Evolutionary conservation across 768 basidiomycete species (phyloP).

Genomic region (Melanogaster broomeanus): DNA sequence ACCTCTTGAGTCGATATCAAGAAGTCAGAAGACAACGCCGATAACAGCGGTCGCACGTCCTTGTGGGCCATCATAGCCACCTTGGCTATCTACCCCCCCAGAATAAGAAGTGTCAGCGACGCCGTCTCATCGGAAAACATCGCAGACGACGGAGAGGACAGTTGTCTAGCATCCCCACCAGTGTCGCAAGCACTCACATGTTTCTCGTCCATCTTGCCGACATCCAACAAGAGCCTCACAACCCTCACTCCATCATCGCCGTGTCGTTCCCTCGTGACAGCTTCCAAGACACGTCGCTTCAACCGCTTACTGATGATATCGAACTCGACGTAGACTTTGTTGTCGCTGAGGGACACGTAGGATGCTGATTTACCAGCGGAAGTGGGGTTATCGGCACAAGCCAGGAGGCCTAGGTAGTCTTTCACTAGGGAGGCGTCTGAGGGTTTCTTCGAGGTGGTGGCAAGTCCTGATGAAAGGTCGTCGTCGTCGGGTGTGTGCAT

Average conservation of each 20-base stretch:
- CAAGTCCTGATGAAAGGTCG: conserved; percentile 63
- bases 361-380: conserved; percentile 65
- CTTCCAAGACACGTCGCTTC: conserved; percentile 71
- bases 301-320: conserved; percentile 68
- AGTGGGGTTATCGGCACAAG: conserved; percentile 82
- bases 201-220: conserved; percentile 94
- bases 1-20: conserved; percentile 93
- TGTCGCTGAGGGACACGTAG: conserved; percentile 69
- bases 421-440: conserved; percentile 64
- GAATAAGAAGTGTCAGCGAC: background rate
- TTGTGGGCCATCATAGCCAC: conserved; percentile 90
- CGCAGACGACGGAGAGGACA: no score
- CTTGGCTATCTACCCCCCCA: conserved; percentile 77
- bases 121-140: no score
- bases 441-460: conserved; percentile 52
- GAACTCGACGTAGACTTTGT: conserved; percentile 82
- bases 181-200: conserved; percentile 53
- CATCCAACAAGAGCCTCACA: conserved; percentile 71
- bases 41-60: conserved; percentile 79
- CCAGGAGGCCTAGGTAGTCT: conserved; percentile 80
- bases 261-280: conserved; percentile 78
- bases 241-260: conserved; percentile 84
- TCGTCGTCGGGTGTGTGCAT: conserved; percentile 64
- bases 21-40: conserved; percentile 76
- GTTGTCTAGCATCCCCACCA: background rate